Percentiles rank a stretch among this genome's conserved stretches.
phyloP scores from a whole-genome alignment of 192 early-diverging fungal genomes.

The Podila clonocystis region DNA sequence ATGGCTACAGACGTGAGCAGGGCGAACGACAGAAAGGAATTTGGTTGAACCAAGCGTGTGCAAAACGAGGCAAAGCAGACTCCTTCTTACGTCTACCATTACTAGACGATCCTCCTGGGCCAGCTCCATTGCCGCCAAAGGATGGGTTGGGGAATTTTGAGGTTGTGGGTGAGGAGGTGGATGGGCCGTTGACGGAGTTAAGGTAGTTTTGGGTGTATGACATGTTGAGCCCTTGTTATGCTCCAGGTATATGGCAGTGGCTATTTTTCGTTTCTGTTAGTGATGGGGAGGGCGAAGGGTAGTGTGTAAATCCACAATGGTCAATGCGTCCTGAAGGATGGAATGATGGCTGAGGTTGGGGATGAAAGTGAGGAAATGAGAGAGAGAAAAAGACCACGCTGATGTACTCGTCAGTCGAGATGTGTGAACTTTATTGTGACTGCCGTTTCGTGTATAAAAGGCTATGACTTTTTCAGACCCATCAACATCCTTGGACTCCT shows the following conservation, averaged over 20 bases:
- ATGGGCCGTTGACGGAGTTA: conserved; percentile 38
- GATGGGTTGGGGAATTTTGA: conserved; percentile 22
- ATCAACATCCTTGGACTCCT: no score
- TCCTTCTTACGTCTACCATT: conserved; percentile 9
- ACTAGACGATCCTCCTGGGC: conserved; percentile 2
- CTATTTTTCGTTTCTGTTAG: neutral
- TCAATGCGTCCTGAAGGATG: no score
- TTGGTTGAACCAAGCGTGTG: no score
- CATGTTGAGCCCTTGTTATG: neutral
- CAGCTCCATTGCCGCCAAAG: conserved; percentile 18
- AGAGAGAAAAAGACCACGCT: no score
- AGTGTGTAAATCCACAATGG: no score
- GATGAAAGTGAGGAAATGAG: no score
- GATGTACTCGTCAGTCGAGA: no score
- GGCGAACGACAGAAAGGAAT: neutral
- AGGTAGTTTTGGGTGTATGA: conserved; percentile 40
- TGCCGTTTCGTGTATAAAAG: no score
- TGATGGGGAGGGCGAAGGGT: neutral
- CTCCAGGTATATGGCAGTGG: neutral
- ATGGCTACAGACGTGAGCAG: neutral
- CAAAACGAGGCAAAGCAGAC: neutral
- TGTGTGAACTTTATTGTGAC: no score
- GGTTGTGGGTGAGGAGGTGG: conserved; percentile 11
- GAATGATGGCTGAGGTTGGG: no score
- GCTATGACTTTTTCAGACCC: no score